A percentile compares a stretch with the other conserved stretches of the same genome.
phyloP scores from a whole-genome alignment of 2,329 filamentous ascomycete genomes.

The Coniochaeta hoffmannii region DNA sequence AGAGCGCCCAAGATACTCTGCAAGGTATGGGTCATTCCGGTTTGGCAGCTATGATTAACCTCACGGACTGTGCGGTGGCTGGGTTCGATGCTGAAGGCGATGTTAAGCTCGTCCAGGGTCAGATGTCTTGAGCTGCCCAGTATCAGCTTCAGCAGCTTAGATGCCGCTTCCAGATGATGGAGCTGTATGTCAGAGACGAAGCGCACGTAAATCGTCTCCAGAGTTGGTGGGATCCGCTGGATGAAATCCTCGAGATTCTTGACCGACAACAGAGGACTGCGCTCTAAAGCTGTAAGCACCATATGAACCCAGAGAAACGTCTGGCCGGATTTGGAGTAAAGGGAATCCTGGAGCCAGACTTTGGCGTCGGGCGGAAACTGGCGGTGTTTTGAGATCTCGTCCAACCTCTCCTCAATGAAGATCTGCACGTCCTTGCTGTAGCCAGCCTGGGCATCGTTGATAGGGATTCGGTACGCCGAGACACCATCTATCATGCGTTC shows the following conservation, averaged over 20 bases:
- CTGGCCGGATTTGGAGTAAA: constrained; percentile 23
- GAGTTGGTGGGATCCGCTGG: too few relatives aligned
- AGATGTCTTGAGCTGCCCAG: constrained; percentile 25
- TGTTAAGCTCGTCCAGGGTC: constrained; percentile 24
- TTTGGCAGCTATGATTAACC: constrained; percentile 17
- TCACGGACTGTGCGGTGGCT: constrained; percentile 15
- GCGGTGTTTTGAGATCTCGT: too few relatives aligned
- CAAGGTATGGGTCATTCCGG: constrained; percentile 21
- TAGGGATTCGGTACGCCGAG: constrained; percentile 11
- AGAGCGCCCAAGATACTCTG: constrained; percentile 23
- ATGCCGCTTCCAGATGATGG: constrained; percentile 17
- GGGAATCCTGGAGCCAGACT: constrained; percentile 18
- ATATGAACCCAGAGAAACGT: constrained; percentile 31
- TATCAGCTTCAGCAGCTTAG: constrained; percentile 22
- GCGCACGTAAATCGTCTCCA: too few relatives aligned
- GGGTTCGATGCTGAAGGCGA: constrained; percentile 20
- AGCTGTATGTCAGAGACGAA: constrained; percentile 6
- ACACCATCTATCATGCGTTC: constrained; percentile 4
- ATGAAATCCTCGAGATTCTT: constrained; percentile 12
- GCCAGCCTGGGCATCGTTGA: constrained; percentile 14
- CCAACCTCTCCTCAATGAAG: too few relatives aligned
- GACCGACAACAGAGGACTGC: constrained; percentile 14
- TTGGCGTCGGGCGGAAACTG: constrained; percentile 4
- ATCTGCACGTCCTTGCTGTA: constrained; percentile 16
- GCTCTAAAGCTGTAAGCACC: constrained; percentile 25